Evolutionary conservation across 805 yeast species (phyloP).

Genomic region (Sporopachydermia lactativora): DNA sequence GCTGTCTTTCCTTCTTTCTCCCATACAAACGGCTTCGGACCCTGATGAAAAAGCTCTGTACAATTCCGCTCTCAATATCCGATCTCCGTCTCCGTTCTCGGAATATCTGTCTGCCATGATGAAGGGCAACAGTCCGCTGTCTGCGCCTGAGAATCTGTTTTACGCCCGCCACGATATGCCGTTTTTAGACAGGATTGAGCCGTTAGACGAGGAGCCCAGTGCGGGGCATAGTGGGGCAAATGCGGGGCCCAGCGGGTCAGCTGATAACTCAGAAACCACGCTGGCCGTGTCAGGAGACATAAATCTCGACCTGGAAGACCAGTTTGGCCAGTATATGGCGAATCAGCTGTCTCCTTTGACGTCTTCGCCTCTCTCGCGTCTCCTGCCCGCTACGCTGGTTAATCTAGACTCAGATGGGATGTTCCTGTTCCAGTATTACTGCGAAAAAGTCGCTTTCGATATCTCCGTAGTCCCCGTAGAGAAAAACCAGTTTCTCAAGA

Average conservation of each 20-base stretch:
- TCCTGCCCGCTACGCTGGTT: conserved; percentile 4
- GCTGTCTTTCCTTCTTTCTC: background rate
- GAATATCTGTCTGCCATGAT: background rate
- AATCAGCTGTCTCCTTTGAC: background rate
- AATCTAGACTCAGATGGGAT: conserved; percentile 29
- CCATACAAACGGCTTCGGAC: background rate
- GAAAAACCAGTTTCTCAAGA: conserved; percentile 36
- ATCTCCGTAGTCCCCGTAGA: conserved; percentile 34
- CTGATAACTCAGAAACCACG: background rate
- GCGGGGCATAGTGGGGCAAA: background rate
- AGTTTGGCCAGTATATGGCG: background rate
- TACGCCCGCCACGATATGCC: background rate
- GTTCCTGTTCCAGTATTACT: conserved; percentile 34
- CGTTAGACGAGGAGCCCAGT: background rate
- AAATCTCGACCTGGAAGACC: background rate
- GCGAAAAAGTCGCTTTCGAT: conserved; percentile 30
- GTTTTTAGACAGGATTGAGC: background rate
- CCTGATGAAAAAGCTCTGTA: background rate
- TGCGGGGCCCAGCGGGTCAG: no score
- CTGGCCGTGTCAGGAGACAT: background rate
- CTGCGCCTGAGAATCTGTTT: background rate
- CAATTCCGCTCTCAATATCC: background rate
- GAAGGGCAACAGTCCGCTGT: background rate
- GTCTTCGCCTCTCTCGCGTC: background rate
- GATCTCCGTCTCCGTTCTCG: background rate